phyloP scores from a whole-genome alignment of 768 basidiomycete species.

The Gyrodon lividus region DNA sequence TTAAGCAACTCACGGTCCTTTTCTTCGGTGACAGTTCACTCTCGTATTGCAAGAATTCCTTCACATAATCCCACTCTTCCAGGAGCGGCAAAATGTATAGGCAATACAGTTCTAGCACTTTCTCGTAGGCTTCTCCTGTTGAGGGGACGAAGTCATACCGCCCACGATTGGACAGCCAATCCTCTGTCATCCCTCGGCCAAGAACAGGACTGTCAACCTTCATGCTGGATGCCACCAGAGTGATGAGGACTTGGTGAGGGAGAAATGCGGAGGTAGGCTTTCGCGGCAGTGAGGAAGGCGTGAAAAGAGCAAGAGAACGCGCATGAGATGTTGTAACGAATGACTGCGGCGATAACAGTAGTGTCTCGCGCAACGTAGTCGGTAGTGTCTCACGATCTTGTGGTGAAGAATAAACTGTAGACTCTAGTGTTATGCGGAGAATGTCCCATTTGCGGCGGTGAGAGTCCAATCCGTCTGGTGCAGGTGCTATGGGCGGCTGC shows the following conservation, averaged over 20 bases:
- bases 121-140: conserved; percentile 61
- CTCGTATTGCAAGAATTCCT: conserved; percentile 74
- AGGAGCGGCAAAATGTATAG: conserved; percentile 70
- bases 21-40: conserved; percentile 51
- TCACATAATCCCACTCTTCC: conserved; percentile 78
- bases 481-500: conserved; percentile 35
- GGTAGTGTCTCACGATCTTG: conserved; percentile 47
- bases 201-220: conserved; percentile 61
- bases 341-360: conserved; percentile 57
- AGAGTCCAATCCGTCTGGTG: conserved; percentile 43
- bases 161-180: conserved; percentile 69
- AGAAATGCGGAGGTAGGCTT: conserved; percentile 54
- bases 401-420: conserved; percentile 62
- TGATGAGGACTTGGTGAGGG: conserved; percentile 67
- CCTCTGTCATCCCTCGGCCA: conserved; percentile 67
- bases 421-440: conserved; percentile 79
- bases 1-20: conserved; percentile 47
- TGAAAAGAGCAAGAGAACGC: conserved; percentile 69
- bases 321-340: conserved; percentile 55
- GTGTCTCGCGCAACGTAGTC: conserved; percentile 46
- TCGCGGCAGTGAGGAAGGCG: conserved; percentile 43
- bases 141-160: conserved; percentile 32
- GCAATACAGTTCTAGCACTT: conserved; percentile 75
- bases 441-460: conserved; percentile 84
- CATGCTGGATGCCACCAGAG: conserved; percentile 67